Base-by-base conservation (phyloP, 768 basidiomycete species). In the Favolaschia claudopus region DNA sequence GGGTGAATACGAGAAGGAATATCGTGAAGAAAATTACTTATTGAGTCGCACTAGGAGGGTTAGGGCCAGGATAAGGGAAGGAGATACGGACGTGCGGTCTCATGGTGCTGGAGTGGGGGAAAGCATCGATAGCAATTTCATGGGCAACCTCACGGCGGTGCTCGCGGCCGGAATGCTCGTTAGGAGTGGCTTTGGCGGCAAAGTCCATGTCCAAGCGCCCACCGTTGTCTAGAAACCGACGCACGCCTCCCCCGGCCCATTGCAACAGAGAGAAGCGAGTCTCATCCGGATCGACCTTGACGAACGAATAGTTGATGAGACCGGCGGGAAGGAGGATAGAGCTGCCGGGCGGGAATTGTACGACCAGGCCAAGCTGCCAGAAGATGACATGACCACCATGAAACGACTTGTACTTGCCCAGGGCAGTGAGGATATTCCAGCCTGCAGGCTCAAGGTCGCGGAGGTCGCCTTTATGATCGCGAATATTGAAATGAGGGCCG, bases 281-380 rank as follows among this genome's bases (percentile, higher is more conserved):
- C n/a, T 43, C 28, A 1, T 24, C 29, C 5, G 14, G 14, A 7
- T 38, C 17, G 9, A 51, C 49, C 9, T 39, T 38, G 37, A 51
- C 37, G 15, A 51, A 51, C 6, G 49, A 51, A 29, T 51, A 51
- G 17, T 20, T 25, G 5, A 51, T 7, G 7, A 51, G 8, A 6
- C 49, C 49, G 17, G 49, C n/a, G n/a, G 49, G 49, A 20, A 51
- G 27, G 25, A 51, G 28, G n/a, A 51, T 39, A 15, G 37, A 19
- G 27, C 37, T 9, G n/a, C 49, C 28, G n/a, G 34, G 6, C 10
- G 49, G 37, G 27, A 51, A 39, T 4, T 14, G 14, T n/a, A 38
- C n/a, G 12, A 51, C 37, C 1, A 51, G 28, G 1, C 49, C 49
- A 19, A 51, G 28, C 5, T 51, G 37, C 49, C 49, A 49, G 24